Conservation (phyloP, 192 early-diverging fungal genomes). For the Kickxella alabastrina region DNA sequence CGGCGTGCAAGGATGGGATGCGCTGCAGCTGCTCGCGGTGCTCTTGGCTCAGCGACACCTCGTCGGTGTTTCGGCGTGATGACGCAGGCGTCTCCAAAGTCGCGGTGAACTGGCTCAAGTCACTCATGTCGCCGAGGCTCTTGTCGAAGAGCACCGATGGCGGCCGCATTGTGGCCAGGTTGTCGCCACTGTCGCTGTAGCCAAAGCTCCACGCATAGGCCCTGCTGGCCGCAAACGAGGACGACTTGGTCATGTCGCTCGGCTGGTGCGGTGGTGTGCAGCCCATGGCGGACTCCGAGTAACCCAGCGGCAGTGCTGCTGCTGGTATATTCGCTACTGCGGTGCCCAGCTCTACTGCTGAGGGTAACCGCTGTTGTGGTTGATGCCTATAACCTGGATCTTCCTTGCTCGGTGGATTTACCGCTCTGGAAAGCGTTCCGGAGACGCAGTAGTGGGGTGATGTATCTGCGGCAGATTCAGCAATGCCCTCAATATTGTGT, state of each 20-base stretch:
- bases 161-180: constrained; percentile 23
- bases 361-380: too few species aligned
- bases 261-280: background rate
- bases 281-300: background rate
- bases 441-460: background rate
- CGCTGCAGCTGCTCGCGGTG: constrained; percentile 15
- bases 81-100: constrained; percentile 30
- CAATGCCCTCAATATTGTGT: too few species aligned
- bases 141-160: background rate
- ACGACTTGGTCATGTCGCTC: background rate
- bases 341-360: too few species aligned
- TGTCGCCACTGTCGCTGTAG: constrained; percentile 1
- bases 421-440: background rate
- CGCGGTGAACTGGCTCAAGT: background rate
- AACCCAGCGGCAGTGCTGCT: background rate
- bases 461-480: background rate
- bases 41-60: constrained; percentile 16
- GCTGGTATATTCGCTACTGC: too few species aligned
- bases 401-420: background rate
- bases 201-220: background rate
- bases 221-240: background rate
- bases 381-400: too few species aligned
- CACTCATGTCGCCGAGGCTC: background rate
- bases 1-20: background rate
- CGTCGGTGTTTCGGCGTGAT: constrained; percentile 39